Base-by-base conservation (phyloP, 1,284 basidiomycete genomes). In the Microbotryum scabiosae region DNA sequence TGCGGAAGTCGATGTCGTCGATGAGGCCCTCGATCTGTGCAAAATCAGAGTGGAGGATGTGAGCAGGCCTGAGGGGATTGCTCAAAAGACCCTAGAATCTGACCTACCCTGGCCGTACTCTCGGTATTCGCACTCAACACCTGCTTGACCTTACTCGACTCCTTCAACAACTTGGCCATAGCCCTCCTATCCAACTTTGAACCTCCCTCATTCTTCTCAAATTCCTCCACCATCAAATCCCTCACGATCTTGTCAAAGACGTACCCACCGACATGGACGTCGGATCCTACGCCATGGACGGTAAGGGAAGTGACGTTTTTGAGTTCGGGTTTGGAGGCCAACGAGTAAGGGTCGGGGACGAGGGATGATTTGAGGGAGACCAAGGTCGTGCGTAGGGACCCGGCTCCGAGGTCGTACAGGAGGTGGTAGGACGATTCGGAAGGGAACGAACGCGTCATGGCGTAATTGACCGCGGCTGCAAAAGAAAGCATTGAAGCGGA, bases 91-190 rank as follows among this genome's bases (percentile, higher is more conserved):
- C 32, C 26, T 44, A 70, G 59, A 69, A 69, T 45, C 20, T 4
- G 5, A 76, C 83, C 74, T 75, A 91, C 87, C 66, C 82, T 80
- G 26, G 85, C 82, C 52, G 76, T 78, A 21, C 87, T 86, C 53
- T 92, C 90, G 12, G 80, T 80, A 74, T 99, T 99, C 54, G 93
- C 93, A 71, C 91, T 96, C 63, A 99, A 78, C 69, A 98, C 87
- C 23, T 86, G 82, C 79, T 97, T 99, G 69, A 97, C 84, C 59
- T 92, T 82, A 53, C 82, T 84, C 0, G 94, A 90, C 76, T 98
- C 96, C 75, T 91, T 92, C 81, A 88, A 86, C 20, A 98, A 77
- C 76, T 93, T 93, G 4, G 90, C 87, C 86, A 97, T 87, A 1
- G 88, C 92, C 62, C 86, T 82, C 72, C 84, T 84, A 74, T 97